Conservation (phyloP, 2,329 filamentous ascomycete genomes). For the Aurifilum marmelostoma region DNA sequence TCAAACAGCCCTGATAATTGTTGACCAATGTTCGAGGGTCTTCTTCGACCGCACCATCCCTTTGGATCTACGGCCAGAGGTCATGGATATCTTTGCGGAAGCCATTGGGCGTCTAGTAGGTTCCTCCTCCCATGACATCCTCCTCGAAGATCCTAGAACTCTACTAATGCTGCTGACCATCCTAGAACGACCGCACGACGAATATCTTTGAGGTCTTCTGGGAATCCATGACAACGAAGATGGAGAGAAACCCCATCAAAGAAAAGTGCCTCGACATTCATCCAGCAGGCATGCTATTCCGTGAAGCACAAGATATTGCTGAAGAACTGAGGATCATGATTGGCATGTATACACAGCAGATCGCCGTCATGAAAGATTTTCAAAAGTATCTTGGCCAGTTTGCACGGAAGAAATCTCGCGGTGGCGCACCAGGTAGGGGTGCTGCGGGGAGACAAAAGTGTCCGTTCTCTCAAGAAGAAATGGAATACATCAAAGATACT, state of each 20-base stretch:
- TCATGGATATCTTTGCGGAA: slow-evolving; percentile 24
- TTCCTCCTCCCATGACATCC: not conserved
- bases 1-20: slow-evolving; percentile 19
- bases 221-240: not conserved
- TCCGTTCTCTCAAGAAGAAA: slow-evolving; percentile 8
- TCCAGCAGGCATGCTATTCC: slow-evolving; percentile 12
- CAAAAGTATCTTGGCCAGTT: not conserved
- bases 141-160: not conserved
- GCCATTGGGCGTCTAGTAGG: not conserved
- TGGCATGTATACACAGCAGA: slow-evolving; percentile 19
- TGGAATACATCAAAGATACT: slow-evolving; percentile 9
- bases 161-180: not conserved
- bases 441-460: not conserved
- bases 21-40: slow-evolving; percentile 27
- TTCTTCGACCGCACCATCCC: slow-evolving; percentile 26
- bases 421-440: too few relatives aligned
- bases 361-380: slow-evolving; percentile 15
- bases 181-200: not conserved
- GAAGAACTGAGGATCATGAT: slow-evolving; percentile 24
- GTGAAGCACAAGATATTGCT: slow-evolving; percentile 23
- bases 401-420: not conserved
- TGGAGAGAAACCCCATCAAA: not conserved
- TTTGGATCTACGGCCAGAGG: slow-evolving; percentile 18
- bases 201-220: not conserved
- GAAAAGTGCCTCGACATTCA: slow-evolving; percentile 8